phyloP scores from a whole-genome alignment of 208 protist genomes.

The Endotrypanum monterogeii region DNA sequence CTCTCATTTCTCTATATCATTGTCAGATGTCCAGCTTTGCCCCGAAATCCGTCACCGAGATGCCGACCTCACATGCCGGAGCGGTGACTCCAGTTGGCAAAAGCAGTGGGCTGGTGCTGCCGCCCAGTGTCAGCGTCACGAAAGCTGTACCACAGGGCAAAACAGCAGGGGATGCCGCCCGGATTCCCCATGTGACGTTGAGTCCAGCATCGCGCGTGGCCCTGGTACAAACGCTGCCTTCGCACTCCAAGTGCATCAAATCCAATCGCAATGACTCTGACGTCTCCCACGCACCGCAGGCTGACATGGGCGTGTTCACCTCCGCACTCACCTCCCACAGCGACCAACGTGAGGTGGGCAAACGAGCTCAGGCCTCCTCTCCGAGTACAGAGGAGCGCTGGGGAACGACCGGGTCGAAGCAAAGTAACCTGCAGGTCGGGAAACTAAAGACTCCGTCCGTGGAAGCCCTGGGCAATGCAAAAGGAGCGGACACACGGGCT shows the following conservation, averaged over 20 bases:
- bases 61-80: not conserved
- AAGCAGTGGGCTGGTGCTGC: not conserved
- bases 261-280: not conserved
- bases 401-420: conserved; percentile 47
- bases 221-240: conserved; percentile 6
- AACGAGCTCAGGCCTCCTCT: conserved; percentile 27
- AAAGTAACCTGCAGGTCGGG: conserved; percentile 59
- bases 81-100: not conserved
- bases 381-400: conserved; percentile 44
- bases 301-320: not conserved
- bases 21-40: not conserved
- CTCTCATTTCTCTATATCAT: too few species aligned
- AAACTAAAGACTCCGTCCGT: conserved; percentile 18
- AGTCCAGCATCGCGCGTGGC: conserved; percentile 27
- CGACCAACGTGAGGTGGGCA: conserved; percentile 2
- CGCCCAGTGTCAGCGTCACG: not conserved
- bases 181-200: conserved; percentile 23
- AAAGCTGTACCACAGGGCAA: not conserved
- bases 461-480: not conserved
- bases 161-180: not conserved
- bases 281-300: not conserved
- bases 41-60: not conserved
- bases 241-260: not conserved
- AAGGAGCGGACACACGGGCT: not conserved
- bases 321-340: not conserved